These are phyloP conservation scores for Lineolata rhizophorae DNA, from an alignment of 495 filamentous ascomycete genomes.

Conservation along the genomic window DNA sequence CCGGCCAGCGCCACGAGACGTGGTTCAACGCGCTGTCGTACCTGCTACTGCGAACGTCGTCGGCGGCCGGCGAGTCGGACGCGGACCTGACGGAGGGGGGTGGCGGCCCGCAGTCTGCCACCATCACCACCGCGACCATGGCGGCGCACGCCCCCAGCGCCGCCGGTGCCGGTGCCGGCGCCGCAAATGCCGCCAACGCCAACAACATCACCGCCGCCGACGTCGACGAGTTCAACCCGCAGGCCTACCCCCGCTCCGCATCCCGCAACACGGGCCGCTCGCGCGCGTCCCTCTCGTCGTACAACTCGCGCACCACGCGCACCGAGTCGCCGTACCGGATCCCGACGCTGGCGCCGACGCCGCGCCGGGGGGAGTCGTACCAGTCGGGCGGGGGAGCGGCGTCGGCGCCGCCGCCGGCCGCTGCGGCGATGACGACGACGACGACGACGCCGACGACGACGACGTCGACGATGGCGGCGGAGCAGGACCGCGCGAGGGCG, in stretches of 20 bases:
- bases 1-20: slow-evolving; percentile 83
- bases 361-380: no score
- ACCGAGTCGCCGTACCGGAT: slow-evolving; percentile 30
- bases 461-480: no score
- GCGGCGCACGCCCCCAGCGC: slow-evolving; percentile 22
- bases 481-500: not conserved
- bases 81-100: not conserved
- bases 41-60: slow-evolving; percentile 50
- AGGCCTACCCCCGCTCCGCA: slow-evolving; percentile 28
- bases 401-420: no score
- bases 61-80: not conserved
- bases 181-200: slow-evolving; percentile 6
- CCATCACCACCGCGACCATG: no score
- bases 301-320: slow-evolving; percentile 43
- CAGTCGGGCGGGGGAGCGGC: no score
- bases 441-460: no score
- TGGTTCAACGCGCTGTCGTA: slow-evolving; percentile 98
- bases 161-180: slow-evolving; percentile 33
- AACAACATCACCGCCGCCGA: slow-evolving; percentile 48
- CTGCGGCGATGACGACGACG: no score
- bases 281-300: slow-evolving; percentile 57
- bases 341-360: slow-evolving; percentile 14
- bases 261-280: slow-evolving; percentile 32
- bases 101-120: no score
- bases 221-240: slow-evolving; percentile 78